Base-by-base conservation (phyloP, 2,329 filamentous ascomycete species). In the Calonectria montana region DNA sequence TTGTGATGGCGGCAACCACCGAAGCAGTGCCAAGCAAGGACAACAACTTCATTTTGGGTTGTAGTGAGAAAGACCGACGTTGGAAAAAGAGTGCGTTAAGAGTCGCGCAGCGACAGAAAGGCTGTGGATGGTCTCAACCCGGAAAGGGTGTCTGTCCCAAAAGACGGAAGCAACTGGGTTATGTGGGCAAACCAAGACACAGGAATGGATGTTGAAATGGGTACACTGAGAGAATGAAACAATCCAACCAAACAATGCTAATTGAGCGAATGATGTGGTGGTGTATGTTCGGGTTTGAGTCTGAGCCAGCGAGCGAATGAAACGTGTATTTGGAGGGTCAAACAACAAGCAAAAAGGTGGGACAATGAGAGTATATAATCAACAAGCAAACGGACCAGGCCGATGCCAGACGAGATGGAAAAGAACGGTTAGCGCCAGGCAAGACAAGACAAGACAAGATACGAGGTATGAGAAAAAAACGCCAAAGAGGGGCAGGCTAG, bases 31-130 rank as follows among this genome's bases (percentile, higher is more conserved):
- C 53, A 16, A 70, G 37, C 6, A 72, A 27, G 13, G 70, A 59
- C 23, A 69, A 18, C 47, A 39, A 72, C 70, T 72, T 72, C 70
- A 72, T 72, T 27, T 43, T 45, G 25, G 23, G 15, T 50, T 48
- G n/a, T 47, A 21, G 25, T 43, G 62, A 27, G 7, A 29, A 15
- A 12, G 25, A 25, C 31, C 7, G 18, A 21, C 35, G 16, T 69
- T 41, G 61, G 29, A 27, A 27, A n/a, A 18, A 29, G 2, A 23
- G 16, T 21, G 21, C 23, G 27, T 43, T 29, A 15, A 23, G 35
- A 64, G 31, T 71, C 63, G 69, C 43, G 35, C 67, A 55, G 55
- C 63, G 45, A 66, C 48, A n/a, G 41, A 45, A 12, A 12, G 39
- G 31, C 43, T 65, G 63, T 27, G 27, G 15, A 29, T 41, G 21